These are phyloP conservation scores for Arachnomyces sp. DNA, from an alignment of 2,329 filamentous ascomycete genomes.

Conservation along the genomic window DNA sequence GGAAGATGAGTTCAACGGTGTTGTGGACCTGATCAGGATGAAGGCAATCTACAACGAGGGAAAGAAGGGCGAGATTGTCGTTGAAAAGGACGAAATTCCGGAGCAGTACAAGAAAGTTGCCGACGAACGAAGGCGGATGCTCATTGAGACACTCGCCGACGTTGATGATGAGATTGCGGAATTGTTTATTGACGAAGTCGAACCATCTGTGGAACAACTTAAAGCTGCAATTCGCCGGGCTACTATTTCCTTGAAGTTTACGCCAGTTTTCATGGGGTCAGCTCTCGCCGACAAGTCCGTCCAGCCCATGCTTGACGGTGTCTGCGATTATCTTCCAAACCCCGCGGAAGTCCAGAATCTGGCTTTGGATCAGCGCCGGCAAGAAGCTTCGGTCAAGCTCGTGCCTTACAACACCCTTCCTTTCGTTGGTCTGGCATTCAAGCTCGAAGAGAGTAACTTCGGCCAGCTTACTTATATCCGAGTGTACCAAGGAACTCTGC, in stretches of 20 bases:
- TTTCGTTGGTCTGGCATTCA: constrained; percentile 94
- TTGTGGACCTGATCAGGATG: constrained; percentile 89
- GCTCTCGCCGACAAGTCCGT: constrained; percentile 90
- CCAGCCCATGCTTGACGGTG: constrained; percentile 92
- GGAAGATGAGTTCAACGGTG: constrained; percentile 85
- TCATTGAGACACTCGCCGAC: constrained; percentile 93
- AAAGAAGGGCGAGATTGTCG: constrained; percentile 65
- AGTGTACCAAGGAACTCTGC: constrained; percentile 88
- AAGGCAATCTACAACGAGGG: constrained; percentile 90
- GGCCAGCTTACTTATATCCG: constrained; percentile 97
- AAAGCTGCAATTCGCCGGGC: constrained; percentile 85
- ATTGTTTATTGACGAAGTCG: constrained; percentile 79
- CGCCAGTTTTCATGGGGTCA: constrained; percentile 92
- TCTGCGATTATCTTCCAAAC: constrained; percentile 92
- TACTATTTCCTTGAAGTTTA: constrained; percentile 84
- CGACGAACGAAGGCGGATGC: constrained; percentile 69
- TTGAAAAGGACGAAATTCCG: constrained; percentile 71
- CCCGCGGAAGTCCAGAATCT: constrained; percentile 81
- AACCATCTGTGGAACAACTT: constrained; percentile 72
- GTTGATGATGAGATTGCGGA: constrained; percentile 98
- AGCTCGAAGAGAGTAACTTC: constrained; percentile 97
- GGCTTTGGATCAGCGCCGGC: constrained; percentile 72
- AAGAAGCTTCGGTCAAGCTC: constrained; percentile 73
- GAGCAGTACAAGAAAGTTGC: constrained; percentile 67
- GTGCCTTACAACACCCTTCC: constrained; percentile 89